phyloP scores from a whole-genome alignment of 2,329 filamentous ascomycete species.

The Paraconiothyrium brasiliense region DNA sequence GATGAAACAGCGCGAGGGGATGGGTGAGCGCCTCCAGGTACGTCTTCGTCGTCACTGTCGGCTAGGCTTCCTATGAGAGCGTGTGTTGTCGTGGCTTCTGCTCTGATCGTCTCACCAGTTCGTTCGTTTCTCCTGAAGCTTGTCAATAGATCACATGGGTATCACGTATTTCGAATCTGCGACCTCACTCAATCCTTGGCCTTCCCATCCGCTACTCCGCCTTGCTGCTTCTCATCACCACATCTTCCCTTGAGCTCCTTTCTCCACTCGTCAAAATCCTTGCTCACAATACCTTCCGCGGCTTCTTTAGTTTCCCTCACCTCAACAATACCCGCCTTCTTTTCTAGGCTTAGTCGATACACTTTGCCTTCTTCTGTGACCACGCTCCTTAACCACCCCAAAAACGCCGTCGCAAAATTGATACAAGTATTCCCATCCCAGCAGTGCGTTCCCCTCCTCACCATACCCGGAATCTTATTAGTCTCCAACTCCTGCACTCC shows the following conservation, averaged over 20 bases:
- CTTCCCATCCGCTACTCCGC: not conserved
- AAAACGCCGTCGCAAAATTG: slow-evolving; percentile 81
- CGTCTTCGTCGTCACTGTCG: no score
- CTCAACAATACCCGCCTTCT: slow-evolving; percentile 73
- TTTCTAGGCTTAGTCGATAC: slow-evolving; percentile 78
- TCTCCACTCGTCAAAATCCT: slow-evolving; percentile 80
- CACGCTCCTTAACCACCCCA: slow-evolving; percentile 76
- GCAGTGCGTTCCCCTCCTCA: slow-evolving; percentile 71
- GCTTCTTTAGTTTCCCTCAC: slow-evolving; percentile 79
- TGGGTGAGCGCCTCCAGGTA: no score
- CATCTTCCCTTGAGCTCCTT: slow-evolving; percentile 27
- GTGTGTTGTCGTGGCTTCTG: no score
- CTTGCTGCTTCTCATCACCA: slow-evolving; percentile 6
- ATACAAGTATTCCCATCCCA: slow-evolving; percentile 97
- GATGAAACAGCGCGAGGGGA: no score
- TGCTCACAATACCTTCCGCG: slow-evolving; percentile 78
- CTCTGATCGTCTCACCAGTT: no score
- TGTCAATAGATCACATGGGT: not conserved
- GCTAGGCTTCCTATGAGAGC: no score
- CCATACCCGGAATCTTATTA: slow-evolving; percentile 77
- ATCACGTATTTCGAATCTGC: not conserved
- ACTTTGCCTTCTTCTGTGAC: slow-evolving; percentile 72
- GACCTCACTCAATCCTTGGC: not conserved
- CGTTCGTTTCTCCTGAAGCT: no score
- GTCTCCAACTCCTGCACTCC: slow-evolving; percentile 83